These are phyloP conservation scores for Xenosphaeropsis pyriputrescens DNA, from an alignment of 2,329 filamentous ascomycete species.

Conservation along the genomic window DNA sequence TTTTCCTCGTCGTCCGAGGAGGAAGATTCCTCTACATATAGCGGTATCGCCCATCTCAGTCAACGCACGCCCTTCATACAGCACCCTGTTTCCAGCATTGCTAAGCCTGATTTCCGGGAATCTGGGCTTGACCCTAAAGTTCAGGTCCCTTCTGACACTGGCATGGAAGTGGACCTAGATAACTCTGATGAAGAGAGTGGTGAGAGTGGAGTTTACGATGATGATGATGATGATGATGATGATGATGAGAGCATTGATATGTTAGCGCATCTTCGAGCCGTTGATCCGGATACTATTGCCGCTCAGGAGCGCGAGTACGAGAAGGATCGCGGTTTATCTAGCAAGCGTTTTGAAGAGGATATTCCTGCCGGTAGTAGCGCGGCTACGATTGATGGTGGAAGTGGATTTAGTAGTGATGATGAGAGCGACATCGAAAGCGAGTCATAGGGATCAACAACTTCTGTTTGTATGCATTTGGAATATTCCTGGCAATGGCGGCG, in stretches of 20 bases:
- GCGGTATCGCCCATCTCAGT: too few species aligned
- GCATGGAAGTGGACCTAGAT: too few species aligned
- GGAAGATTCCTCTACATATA: background rate
- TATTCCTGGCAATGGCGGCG: too few species aligned
- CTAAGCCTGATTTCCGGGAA: background rate
- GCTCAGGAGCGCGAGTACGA: conserved; percentile 8
- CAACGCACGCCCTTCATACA: background rate
- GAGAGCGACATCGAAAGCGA: background rate
- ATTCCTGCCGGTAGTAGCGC: conserved; percentile 3
- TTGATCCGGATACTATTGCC: conserved; percentile 7
- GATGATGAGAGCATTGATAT: conserved; percentile 10
- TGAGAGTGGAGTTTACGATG: background rate
- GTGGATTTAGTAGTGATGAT: conserved; percentile 3
- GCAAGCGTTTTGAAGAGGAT: conserved; percentile 1
- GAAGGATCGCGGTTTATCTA: background rate
- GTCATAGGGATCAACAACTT: too few species aligned
- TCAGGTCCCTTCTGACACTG: background rate
- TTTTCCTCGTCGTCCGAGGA: conserved; percentile 3
- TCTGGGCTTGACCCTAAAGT: background rate
- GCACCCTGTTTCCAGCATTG: background rate
- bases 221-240: conserved; percentile 4
- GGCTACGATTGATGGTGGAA: conserved; percentile 5
- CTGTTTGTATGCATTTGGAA: too few species aligned
- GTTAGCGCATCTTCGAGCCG: conserved; percentile 6
- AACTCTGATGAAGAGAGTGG: conserved; percentile 4